Base-by-base conservation (phyloP, 176 grass and related monocot genomes). In the Oryza meyeriana region DNA sequence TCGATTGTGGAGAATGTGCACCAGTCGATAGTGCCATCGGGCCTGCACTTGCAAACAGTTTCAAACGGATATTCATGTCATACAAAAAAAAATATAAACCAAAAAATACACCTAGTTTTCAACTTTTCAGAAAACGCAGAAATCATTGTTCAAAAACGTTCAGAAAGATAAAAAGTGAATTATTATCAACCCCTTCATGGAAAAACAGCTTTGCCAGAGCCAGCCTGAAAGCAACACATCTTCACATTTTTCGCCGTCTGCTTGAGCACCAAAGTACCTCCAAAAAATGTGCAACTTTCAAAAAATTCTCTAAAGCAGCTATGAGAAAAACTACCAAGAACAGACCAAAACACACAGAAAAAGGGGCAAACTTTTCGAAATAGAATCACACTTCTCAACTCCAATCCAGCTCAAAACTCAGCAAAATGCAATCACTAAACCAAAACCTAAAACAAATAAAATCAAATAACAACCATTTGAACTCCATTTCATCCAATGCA, bases 1-100 rank as follows among this genome's bases (percentile, higher is more conserved):
- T n/a, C n/a, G n/a, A n/a, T n/a, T n/a, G n/a, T 86, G 92, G 47
- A 91, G 66, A 33, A 82, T 94, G 85, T 91, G 88, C n/a, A n/a
- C n/a, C n/a, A n/a, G n/a, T n/a, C n/a, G n/a, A n/a, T n/a, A n/a
- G n/a, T n/a, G n/a, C n/a, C n/a, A n/a, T n/a, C n/a, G n/a, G n/a
- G n/a, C n/a, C n/a, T n/a, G n/a, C n/a, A n/a, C n/a, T n/a, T n/a
- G n/a, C n/a, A n/a, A n/a, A n/a, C n/a, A n/a, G n/a, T n/a, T n/a
- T n/a, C n/a, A n/a, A n/a, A n/a, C n/a, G n/a, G n/a, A n/a, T n/a
- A n/a, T n/a, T n/a, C n/a, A n/a, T n/a, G n/a, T n/a, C n/a, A n/a
- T 16, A 5, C 44, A 47, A 47, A 47, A 6, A 64, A 64, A 76
- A 42, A 31, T n/a, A n/a, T n/a, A 61, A 64, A 77, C 25, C n/a